Evolutionary conservation across 257 asterid genomes (phyloP).

Genomic region (Catharanthus roseus): DNA sequence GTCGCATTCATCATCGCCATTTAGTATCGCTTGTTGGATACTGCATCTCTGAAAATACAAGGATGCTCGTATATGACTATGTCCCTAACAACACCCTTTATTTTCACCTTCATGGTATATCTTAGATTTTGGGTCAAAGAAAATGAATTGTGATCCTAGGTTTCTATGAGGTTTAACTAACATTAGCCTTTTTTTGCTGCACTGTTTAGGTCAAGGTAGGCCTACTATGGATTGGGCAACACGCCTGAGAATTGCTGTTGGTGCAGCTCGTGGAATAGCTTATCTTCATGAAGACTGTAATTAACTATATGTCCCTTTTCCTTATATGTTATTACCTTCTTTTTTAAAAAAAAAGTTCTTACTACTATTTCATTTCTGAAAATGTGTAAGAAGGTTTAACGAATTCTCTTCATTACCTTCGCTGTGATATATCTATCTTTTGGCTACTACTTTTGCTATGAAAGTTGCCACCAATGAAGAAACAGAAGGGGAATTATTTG

Average conservation of each 20-base stretch:
- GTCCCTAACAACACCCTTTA: constrained; percentile 80
- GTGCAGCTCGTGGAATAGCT: constrained; percentile 98
- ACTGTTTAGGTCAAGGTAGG: constrained; percentile 47
- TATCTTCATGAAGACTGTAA: constrained; percentile 99
- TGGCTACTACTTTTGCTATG: neutral
- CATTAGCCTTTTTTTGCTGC: constrained; percentile 13
- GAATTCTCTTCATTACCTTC: neutral
- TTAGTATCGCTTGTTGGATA: constrained; percentile 93
- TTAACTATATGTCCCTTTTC: constrained; percentile 14
- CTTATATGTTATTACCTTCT: neutral
- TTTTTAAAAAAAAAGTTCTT: neutral
- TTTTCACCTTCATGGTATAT: constrained; percentile 94
- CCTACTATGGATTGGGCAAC: constrained; percentile 78
- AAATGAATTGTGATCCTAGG: neutral
- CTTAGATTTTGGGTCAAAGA: neutral
- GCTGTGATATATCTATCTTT: neutral
- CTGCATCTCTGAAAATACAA: constrained; percentile 73
- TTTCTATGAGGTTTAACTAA: constrained; percentile 4
- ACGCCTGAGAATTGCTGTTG: constrained; percentile 77
- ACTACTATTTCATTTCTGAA: neutral
- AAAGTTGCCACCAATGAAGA: neutral
- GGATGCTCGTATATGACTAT: constrained; percentile 85
- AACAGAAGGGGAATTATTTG: neutral
- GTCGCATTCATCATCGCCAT: constrained; percentile 96
- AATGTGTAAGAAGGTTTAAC: neutral